Evolutionary conservation across 495 filamentous ascomycete genomes (phyloP).

Genomic region (Penicillium arizonense): DNA sequence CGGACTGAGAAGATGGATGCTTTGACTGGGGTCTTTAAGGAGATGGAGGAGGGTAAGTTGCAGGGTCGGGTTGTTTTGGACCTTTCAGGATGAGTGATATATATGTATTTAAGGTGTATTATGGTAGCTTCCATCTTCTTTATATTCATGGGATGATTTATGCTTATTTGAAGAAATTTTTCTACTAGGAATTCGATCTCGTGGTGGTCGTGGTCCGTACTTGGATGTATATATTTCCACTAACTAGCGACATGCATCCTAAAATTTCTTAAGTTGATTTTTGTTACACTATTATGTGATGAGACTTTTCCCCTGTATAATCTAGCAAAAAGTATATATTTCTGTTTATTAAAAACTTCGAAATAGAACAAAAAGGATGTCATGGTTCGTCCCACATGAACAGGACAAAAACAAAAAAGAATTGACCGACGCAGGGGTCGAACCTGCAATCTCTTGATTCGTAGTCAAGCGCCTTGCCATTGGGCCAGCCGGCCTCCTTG

Average conservation of each 20-base stretch:
- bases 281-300: not conserved
- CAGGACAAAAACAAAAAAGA: constrained; percentile 13
- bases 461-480: constrained; percentile 74
- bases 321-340: not conserved
- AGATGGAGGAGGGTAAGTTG: constrained; percentile 57
- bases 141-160: no score
- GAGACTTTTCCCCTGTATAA: not conserved
- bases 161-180: no score
- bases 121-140: not conserved
- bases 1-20: constrained; percentile 59
- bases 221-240: not conserved
- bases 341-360: no score
- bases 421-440: constrained; percentile 40
- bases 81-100: constrained; percentile 30
- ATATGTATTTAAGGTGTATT: not conserved
- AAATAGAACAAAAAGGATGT: not conserved
- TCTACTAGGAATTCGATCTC: no score
- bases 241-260: not conserved
- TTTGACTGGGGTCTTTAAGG: constrained; percentile 59
- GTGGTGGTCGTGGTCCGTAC: no score
- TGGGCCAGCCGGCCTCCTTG: constrained; percentile 51
- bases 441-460: constrained; percentile 61
- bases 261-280: no score
- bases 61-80: constrained; percentile 61
- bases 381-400: no score